Conservation (phyloP, 2,329 filamentous ascomycete genomes). For the Apiospora pterosperma region DNA sequence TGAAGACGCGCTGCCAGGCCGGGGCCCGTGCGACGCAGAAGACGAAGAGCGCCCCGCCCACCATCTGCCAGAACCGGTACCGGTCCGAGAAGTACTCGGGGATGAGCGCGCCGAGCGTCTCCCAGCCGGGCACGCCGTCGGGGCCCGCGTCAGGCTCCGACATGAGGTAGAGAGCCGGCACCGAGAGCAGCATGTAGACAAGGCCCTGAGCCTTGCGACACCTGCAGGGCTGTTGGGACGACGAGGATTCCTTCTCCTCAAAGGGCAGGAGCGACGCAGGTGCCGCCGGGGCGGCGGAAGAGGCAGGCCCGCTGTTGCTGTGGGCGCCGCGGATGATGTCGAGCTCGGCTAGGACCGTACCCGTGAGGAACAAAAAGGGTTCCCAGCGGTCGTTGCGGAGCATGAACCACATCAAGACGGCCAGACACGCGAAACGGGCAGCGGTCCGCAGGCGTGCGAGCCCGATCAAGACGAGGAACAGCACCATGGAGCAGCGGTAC, state of each 20-base stretch:
- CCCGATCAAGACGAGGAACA: slow-evolving; percentile 52
- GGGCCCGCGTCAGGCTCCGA: slow-evolving; percentile 40
- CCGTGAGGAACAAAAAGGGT: slow-evolving; percentile 51
- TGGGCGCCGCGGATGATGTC: slow-evolving; percentile 48
- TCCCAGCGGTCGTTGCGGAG: slow-evolving; percentile 51
- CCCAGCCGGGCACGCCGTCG: slow-evolving; percentile 48
- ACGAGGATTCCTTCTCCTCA: slow-evolving; percentile 12
- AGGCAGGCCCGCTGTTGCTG: slow-evolving; percentile 11
- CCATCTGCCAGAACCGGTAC: slow-evolving; percentile 55
- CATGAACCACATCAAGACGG: slow-evolving; percentile 38
- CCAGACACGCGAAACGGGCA: slow-evolving; percentile 40
- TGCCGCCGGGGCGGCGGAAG: slow-evolving; percentile 10
- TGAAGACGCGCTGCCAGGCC: slow-evolving; percentile 49
- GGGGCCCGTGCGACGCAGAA: slow-evolving; percentile 44
- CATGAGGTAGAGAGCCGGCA: slow-evolving; percentile 51
- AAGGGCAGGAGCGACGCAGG: slow-evolving; percentile 19
- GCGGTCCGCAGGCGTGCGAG: slow-evolving; percentile 42
- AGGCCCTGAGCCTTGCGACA: slow-evolving; percentile 6
- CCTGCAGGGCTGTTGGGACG: slow-evolving; percentile 5
- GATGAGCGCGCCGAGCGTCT: slow-evolving; percentile 43
- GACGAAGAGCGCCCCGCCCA: slow-evolving; percentile 51
- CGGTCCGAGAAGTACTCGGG: slow-evolving; percentile 46
- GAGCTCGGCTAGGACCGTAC: slow-evolving; percentile 52
- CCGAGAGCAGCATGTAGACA: slow-evolving; percentile 39
- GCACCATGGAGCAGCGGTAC: slow-evolving; percentile 54